A percentile compares a stretch with the other conserved stretches of the same genome.
Conservation (phyloP, 345 rosid genomes). For the Nasturtium officinale region DNA sequence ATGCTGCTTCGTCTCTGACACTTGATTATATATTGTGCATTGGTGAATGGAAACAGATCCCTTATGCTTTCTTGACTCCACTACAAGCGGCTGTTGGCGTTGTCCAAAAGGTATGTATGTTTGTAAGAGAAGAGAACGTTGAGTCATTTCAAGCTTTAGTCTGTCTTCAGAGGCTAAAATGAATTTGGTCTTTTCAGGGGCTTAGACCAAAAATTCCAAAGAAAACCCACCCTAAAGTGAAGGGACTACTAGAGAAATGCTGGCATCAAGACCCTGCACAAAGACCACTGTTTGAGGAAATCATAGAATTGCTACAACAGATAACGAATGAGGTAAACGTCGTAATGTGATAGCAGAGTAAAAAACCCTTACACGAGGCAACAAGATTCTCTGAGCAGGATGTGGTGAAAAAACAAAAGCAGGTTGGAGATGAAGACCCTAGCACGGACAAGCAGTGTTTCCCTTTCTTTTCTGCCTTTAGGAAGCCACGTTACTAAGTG, state of each 20-base stretch:
- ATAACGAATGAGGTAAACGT: slow-evolving; percentile 67
- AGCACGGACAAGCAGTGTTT: slow-evolving; percentile 45
- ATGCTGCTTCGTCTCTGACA: background rate
- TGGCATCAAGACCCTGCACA: slow-evolving; percentile 81
- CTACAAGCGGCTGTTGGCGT: slow-evolving; percentile 95
- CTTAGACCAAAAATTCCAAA: slow-evolving; percentile 85
- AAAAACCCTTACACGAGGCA: slow-evolving; percentile 9
- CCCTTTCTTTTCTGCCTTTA: slow-evolving; percentile 49
- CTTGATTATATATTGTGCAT: slow-evolving; percentile 14
- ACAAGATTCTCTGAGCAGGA: slow-evolving; percentile 34
- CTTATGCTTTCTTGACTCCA: slow-evolving; percentile 77
- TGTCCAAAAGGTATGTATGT: slow-evolving; percentile 88
- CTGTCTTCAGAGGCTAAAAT: slow-evolving; percentile 7
- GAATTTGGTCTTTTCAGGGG: slow-evolving; percentile 45
- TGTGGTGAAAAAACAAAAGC: slow-evolving; percentile 42
- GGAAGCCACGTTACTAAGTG: slow-evolving; percentile 46
- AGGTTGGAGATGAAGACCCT: slow-evolving; percentile 60
- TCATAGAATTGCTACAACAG: slow-evolving; percentile 65
- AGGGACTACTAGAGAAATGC: slow-evolving; percentile 79
- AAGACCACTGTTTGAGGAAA: slow-evolving; percentile 80
- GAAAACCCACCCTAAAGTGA: slow-evolving; percentile 66
- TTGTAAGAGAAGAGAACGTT: slow-evolving; percentile 2
- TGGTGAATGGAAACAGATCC: slow-evolving; percentile 60
- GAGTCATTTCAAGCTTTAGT: background rate
- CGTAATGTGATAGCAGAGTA: slow-evolving; percentile 8